Base-by-base conservation (phyloP, 2,329 filamentous ascomycete species). In the Paradendryphiella salina region DNA sequence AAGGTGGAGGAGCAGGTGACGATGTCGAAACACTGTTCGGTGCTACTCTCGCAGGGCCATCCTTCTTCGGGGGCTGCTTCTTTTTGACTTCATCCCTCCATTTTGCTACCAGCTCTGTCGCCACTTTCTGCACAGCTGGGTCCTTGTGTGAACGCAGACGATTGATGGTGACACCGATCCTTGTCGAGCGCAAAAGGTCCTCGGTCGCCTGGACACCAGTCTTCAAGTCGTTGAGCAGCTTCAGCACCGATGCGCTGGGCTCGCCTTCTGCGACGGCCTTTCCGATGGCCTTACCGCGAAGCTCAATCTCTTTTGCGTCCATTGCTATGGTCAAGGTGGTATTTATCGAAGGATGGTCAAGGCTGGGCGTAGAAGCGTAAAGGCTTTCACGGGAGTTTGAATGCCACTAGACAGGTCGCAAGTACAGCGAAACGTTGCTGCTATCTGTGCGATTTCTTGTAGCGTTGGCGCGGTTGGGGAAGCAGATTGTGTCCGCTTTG, bases 141-240 rank as follows among this genome's bases (percentile, higher is more conserved):
- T 92, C 85, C 73, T 89, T 91, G 79, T 95, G 88, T 50, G 85
- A 74, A 73, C 95, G 91, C 54, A 88, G 83, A 72, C 91, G 93
- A 73, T 92, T 93, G 57, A 97, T 89, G 42, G 88, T 85, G 60
- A 96, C 87, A 64, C 94, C 94, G 43, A 96, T 93, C 64, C 88
- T 89, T n/a, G 93, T 97, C 34, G 88, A 88, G 68, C 93, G 86
- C 60, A 99, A 80, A 63, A 96, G 83, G 63, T 96, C 90, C 76
- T 99, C 94, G 2, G 89, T 94, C 8, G 92, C 89, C 38, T 84
- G 82, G 29, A 93, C 86, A 56, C 89, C 88, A 66, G 86, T 86
- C 76, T 93, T 89, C 32, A 97, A 80, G 42, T 86, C 84, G 65
- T 87, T 85, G 45, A 99, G 79, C 55, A 97, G 80, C 44, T 82